A percentile compares a stretch with the other conserved stretches of the same genome.
Conservation (phyloP, 1,284 basidiomycete genomes). For the Ganoderma resinaceum region DNA sequence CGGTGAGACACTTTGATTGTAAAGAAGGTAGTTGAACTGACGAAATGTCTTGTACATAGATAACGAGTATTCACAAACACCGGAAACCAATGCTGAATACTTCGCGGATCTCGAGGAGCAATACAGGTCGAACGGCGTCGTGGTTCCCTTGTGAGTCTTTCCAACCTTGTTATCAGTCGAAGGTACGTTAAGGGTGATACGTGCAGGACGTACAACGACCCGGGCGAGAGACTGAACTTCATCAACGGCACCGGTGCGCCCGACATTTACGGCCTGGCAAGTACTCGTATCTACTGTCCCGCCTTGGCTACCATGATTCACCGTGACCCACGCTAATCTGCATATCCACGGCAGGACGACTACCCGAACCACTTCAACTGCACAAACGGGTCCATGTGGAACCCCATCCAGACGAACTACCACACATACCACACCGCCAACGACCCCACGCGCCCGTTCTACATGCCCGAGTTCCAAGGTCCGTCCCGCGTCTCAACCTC, state of each 20-base stretch:
- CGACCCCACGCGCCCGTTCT: constrained; percentile 67
- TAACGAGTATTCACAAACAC: constrained; percentile 74
- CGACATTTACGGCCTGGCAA: constrained; percentile 58
- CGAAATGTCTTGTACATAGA: constrained; percentile 47
- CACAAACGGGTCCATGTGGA: constrained; percentile 68
- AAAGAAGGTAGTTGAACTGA: too few relatives aligned
- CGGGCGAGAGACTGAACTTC: constrained; percentile 64
- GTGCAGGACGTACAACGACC: constrained; percentile 70
- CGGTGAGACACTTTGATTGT: constrained; percentile 47
- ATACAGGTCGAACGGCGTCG: constrained; percentile 63
- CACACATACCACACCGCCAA: constrained; percentile 62
- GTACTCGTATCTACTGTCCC: not conserved
- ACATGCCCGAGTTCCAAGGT: constrained; percentile 63
- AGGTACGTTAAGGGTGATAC: not conserved
- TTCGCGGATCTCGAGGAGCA: constrained; percentile 67
- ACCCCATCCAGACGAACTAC: constrained; percentile 62
- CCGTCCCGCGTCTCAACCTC: constrained; percentile 1
- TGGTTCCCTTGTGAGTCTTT: constrained; percentile 59
- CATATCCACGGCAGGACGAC: constrained; percentile 50
- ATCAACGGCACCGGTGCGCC: constrained; percentile 71
- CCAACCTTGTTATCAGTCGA: too few relatives aligned
- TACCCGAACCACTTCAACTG: constrained; percentile 79
- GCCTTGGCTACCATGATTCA: too few relatives aligned
- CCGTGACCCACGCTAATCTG: not conserved
- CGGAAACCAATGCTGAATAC: constrained; percentile 47